These are phyloP conservation scores for Penstemon davidsonii DNA, from an alignment of 257 asterid genomes.

Conservation along the genomic window DNA sequence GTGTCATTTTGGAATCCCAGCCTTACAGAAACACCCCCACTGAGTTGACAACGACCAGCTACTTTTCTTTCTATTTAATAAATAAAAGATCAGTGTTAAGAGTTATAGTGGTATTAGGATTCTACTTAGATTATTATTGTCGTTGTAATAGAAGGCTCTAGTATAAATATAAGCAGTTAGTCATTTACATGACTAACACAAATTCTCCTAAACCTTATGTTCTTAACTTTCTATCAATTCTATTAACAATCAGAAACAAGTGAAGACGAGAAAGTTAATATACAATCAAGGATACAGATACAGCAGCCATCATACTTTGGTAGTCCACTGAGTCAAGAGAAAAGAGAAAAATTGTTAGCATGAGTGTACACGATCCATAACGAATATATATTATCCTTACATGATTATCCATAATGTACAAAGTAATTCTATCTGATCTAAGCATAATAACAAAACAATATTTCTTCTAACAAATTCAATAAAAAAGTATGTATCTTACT, in stretches of 20 bases:
- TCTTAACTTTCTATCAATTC: no score
- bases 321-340: constrained; percentile 65
- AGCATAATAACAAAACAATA: neutral
- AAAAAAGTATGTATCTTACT: constrained; percentile 52
- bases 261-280: constrained; percentile 13
- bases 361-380: neutral
- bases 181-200: no score
- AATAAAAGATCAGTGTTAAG: neutral
- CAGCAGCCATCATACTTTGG: constrained; percentile 97
- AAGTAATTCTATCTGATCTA: neutral
- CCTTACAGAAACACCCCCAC: neutral
- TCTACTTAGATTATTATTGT: no score
- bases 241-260: neutral
- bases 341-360: constrained; percentile 19
- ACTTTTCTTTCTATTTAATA: constrained; percentile 11
- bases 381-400: neutral
- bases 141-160: no score
- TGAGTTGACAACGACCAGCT: neutral
- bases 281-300: constrained; percentile 77
- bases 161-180: no score
- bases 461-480: constrained; percentile 20
- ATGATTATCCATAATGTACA: constrained; percentile 18
- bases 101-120: no score
- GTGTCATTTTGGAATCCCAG: neutral
- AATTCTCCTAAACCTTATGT: no score